Base-by-base conservation (phyloP, 2,329 filamentous ascomycete genomes). In the Paradendryphiella salina region DNA sequence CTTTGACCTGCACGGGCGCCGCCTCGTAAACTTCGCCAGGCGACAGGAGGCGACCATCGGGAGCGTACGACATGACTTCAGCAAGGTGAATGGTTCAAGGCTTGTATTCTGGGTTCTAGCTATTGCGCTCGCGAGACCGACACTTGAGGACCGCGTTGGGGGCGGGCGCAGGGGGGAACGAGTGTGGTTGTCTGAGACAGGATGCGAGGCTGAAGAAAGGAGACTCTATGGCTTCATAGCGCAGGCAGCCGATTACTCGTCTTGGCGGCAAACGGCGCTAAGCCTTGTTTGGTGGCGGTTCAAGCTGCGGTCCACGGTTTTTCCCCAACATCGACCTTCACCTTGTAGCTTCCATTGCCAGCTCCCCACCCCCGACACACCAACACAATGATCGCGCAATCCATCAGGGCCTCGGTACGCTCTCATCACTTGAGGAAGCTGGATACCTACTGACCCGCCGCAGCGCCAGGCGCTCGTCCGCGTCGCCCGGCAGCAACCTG, bases 401-500 rank as follows among this genome's bases (percentile, higher is more conserved):
- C 82, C 72, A 75, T 84, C 75, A 80, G 82, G 77, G 79, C 80
- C 69, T 83, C 82, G 73, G 83, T 85, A 76, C 68, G 79, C 52
- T 52, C n/a, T 33, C 34, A 18, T 41, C 29, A 17, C 43, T 48
- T 31, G 31, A 36, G 37, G 15, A 46, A 50, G 48, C 34, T 47
- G 45, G 29, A 49, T 43, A 34, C 41, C 50, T 57, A 52, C 64
- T 75, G 62, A 73, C 62, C 50, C 52, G 50, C 54, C 52, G 48
- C 72, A 86, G 84, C 80, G 82, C 77, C 82, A 82, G 73, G 74
- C 82, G 71, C 74, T 85, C 72, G 78, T 78, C 75, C 82, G 83
- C 76, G 78, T 81, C 69, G 78, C 79, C 75, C 80, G 80, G 71
- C 81, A 81, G 71, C 80, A 82, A 71, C 69, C 73, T 66, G 76